Evolutionary conservation across 306 rosid species (phyloP).

Genomic region (Glycine tomentella): DNA sequence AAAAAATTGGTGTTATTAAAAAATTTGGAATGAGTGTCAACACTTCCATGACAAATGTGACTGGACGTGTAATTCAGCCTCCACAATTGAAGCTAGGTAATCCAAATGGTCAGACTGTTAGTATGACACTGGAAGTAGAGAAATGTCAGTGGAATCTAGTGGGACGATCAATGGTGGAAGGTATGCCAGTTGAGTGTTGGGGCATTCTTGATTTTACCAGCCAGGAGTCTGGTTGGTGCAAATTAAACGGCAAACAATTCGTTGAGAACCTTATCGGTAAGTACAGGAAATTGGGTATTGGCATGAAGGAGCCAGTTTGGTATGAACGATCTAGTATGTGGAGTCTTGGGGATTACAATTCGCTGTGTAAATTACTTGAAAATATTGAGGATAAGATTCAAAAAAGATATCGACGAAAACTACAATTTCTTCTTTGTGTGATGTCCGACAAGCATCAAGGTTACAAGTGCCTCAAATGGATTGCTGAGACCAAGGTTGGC

Average conservation of each 20-base stretch:
- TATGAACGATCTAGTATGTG: slow-evolving; percentile 36
- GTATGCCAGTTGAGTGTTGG: slow-evolving; percentile 63
- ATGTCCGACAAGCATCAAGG: slow-evolving; percentile 63
- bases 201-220: slow-evolving; percentile 66
- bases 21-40: slow-evolving; percentile 69
- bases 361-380: slow-evolving; percentile 53
- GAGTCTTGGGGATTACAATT: slow-evolving; percentile 35
- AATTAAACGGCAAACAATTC: slow-evolving; percentile 4
- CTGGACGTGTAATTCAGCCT: slow-evolving; percentile 77
- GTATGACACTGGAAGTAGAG: slow-evolving; percentile 41
- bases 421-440: slow-evolving; percentile 76
- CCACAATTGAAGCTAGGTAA: slow-evolving; percentile 65
- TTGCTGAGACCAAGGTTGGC: slow-evolving; percentile 78
- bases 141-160: slow-evolving; percentile 70
- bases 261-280: slow-evolving; percentile 45
- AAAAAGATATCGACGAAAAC: not conserved
- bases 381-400: slow-evolving; percentile 34
- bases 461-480: slow-evolving; percentile 75
- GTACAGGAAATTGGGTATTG: slow-evolving; percentile 59
- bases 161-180: slow-evolving; percentile 65
- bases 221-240: not conserved
- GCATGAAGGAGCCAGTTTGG: slow-evolving; percentile 54
- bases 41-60: slow-evolving; percentile 63
- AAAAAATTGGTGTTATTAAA: slow-evolving; percentile 47
- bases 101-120: slow-evolving; percentile 47